phyloP scores from a whole-genome alignment of 2,329 filamentous ascomycete genomes.

The Hirsutella rhossiliensis region DNA sequence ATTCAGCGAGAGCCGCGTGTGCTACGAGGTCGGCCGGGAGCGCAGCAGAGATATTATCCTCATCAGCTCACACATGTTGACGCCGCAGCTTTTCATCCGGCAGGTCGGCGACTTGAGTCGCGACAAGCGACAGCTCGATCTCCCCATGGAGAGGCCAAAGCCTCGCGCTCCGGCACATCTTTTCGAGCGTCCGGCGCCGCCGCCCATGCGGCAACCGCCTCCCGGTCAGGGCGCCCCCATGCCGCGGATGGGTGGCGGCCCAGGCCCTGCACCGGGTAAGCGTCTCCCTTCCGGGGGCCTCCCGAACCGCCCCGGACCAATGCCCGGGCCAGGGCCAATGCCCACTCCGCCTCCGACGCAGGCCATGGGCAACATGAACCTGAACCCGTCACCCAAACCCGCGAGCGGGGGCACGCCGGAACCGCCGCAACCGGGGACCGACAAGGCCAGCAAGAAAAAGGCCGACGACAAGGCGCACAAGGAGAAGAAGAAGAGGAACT shows the following conservation, averaged over 20 bases:
- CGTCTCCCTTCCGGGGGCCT: background rate
- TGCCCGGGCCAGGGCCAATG: background rate
- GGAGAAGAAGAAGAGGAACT: constrained; percentile 50
- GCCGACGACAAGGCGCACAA: constrained; percentile 34
- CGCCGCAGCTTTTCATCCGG: constrained; percentile 67
- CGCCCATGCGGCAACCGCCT: constrained; percentile 22
- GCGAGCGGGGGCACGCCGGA: constrained; percentile 8
- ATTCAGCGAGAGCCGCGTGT: constrained; percentile 77
- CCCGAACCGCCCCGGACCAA: background rate
- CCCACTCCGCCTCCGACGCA: constrained; percentile 33
- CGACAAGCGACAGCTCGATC: constrained; percentile 62
- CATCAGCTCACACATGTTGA: constrained; percentile 85
- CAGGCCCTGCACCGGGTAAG: background rate
- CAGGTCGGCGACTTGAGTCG: constrained; percentile 71
- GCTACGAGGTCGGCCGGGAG: constrained; percentile 71
- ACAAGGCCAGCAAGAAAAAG: constrained; percentile 44
- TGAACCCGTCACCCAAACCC: constrained; percentile 19
- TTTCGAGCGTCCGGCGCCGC: constrained; percentile 58
- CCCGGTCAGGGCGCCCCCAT: background rate
- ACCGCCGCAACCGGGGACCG: constrained; percentile 12
- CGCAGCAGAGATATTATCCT: constrained; percentile 77
- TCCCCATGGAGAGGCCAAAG: constrained; percentile 70
- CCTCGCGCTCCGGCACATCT: constrained; percentile 77
- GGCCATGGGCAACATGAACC: constrained; percentile 42
- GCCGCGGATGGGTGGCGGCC: background rate